Conservation (phyloP, 2,329 filamentous ascomycete genomes). For the Fusarium duplospermum region DNA sequence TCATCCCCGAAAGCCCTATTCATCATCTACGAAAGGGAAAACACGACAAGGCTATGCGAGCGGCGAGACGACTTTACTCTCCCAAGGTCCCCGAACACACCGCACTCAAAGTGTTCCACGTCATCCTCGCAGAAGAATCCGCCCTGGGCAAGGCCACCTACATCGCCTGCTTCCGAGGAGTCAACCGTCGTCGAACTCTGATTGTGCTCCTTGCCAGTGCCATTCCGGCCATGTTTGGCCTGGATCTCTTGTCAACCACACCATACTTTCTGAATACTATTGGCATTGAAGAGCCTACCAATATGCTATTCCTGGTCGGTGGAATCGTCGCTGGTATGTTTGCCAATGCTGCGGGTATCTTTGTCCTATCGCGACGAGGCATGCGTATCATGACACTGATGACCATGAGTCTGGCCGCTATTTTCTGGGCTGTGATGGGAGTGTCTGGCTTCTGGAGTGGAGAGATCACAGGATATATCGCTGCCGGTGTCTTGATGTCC, state of each 20-base stretch:
- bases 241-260: background rate
- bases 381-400: background rate
- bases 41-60: background rate
- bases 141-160: background rate
- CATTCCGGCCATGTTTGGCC: background rate
- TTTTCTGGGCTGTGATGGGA: background rate
- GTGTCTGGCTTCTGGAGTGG: conserved; percentile 1
- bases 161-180: background rate
- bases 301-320: background rate
- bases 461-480: background rate
- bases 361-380: background rate
- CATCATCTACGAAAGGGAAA: background rate
- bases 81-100: background rate
- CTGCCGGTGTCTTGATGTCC: conserved; percentile 50
- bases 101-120: background rate
- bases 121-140: background rate
- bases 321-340: background rate
- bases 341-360: background rate
- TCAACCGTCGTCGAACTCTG: background rate
- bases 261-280: background rate
- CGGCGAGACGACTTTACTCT: background rate
- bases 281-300: background rate
- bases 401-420: background rate
- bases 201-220: background rate
- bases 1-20: conserved; percentile 1